These are phyloP conservation scores for Aspergillus novofumigatus DNA, from an alignment of 2,329 filamentous ascomycete genomes.

Conservation along the genomic window DNA sequence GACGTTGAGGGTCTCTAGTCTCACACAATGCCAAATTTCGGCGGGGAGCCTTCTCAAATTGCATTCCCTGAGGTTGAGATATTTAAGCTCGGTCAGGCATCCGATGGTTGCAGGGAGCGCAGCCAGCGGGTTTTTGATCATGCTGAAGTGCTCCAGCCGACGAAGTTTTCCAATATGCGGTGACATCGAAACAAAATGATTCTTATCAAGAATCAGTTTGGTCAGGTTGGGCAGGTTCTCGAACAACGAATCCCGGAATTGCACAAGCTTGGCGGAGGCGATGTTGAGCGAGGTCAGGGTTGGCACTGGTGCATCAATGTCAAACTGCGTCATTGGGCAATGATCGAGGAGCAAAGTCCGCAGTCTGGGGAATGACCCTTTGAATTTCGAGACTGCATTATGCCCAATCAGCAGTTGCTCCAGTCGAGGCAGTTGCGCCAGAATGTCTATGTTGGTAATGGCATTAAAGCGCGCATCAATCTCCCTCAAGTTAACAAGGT, in stretches of 20 bases:
- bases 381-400: conserved; percentile 86
- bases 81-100: conserved; percentile 75
- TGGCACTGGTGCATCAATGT: conserved; percentile 70
- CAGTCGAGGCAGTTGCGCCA: conserved; percentile 77
- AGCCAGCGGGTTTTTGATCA: conserved; percentile 84
- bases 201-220: conserved; percentile 85
- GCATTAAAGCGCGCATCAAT: conserved; percentile 92
- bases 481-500: conserved; percentile 75
- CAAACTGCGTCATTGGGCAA: conserved; percentile 92
- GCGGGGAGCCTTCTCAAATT: conserved; percentile 84
- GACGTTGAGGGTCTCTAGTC: conserved; percentile 85
- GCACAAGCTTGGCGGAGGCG: conserved; percentile 84
- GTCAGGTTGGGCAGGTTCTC: conserved; percentile 82
- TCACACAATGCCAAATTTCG: conserved; percentile 94
- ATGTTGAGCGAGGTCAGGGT: conserved; percentile 84
- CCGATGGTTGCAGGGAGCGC: conserved; percentile 84
- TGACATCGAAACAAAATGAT: conserved; percentile 89
- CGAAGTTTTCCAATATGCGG: conserved; percentile 77
- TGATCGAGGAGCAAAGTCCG: conserved; percentile 85
- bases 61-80: conserved; percentile 87
- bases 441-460: conserved; percentile 81
- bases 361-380: conserved; percentile 80
- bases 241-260: conserved; percentile 81
- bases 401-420: conserved; percentile 89
- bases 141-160: conserved; percentile 85